Base-by-base conservation (phyloP, 2,329 filamentous ascomycete species). In the Gliomastix tumulicola region DNA sequence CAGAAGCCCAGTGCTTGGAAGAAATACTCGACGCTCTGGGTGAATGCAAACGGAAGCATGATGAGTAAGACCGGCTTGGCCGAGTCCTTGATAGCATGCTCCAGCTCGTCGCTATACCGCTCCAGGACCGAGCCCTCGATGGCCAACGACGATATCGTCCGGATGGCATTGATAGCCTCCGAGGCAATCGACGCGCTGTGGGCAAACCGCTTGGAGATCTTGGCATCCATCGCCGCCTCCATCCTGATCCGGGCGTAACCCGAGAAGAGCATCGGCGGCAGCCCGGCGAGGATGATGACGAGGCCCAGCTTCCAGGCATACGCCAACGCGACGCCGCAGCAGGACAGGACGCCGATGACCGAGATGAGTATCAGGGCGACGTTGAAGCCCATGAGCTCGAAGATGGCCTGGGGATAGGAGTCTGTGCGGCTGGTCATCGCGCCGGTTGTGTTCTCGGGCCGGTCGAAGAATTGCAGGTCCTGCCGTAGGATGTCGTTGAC, bases 241-340 rank as follows among this genome's bases (percentile, higher is more conserved):
- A 71, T 48, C n/a, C 63, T 54, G 13, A 73, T 62, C 6, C 65
- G 57, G 9, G 57, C 34, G 39, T 59, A 68, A 0, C 68, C 68
- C 3, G 57, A 47, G 1, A 49, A 34, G 2, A 71, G 30, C 10
- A 73, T 44, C 1, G 60, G 55, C 2, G 66, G 58, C 9, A 72
- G 42, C 3, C 58, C 63, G 9, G 55, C 66, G 30, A 65, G 60
- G 0, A 65, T 50, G 21, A 59, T 52, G 0, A 70, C 64, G 4
- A 72, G 50, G 1, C 58, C 62, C 2, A 74, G 49, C 23, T 62
- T 68, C 66, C 64, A 73, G 2, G 56, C 58, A 36, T 59, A 55
- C 0, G 49, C 56, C 3, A 74, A 43, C 0, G 62, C 55, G 1
- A 74, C 44, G 3, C 63, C 51, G 17, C 54, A 56, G 37, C 54